Conservation (phyloP, 331 rosid genomes). For the Acacia concinna region DNA sequence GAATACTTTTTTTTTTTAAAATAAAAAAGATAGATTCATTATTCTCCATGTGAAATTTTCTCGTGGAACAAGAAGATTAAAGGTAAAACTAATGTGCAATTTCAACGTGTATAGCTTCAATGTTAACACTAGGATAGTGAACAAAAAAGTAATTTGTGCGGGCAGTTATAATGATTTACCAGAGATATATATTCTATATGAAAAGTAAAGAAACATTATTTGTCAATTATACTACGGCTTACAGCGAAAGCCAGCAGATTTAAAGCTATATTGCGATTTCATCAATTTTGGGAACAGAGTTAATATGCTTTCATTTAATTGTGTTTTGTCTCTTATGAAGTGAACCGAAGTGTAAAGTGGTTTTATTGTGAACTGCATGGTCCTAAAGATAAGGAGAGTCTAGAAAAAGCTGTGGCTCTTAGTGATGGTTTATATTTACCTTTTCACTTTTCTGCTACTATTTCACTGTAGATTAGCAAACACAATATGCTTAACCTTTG, state of each 20-base stretch:
- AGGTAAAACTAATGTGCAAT: not conserved
- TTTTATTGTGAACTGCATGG: conserved; percentile 5
- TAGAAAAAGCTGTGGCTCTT: not conserved
- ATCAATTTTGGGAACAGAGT: not conserved
- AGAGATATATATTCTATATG: not conserved
- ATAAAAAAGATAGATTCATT: no score
- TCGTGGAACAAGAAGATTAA: no score
- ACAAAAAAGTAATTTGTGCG: not conserved
- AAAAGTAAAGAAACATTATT: not conserved
- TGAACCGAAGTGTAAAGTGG: conserved; percentile 16
- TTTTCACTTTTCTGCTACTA: not conserved
- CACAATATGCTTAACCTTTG: not conserved
- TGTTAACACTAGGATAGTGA: not conserved
- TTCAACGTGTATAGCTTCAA: not conserved
- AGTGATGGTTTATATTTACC: not conserved
- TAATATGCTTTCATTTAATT: not conserved
- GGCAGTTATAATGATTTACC: not conserved
- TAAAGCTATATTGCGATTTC: not conserved
- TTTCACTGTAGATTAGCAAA: not conserved
- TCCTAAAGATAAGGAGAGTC: not conserved
- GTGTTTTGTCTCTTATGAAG: conserved; percentile 12
- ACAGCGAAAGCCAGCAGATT: not conserved
- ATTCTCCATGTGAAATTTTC: not conserved
- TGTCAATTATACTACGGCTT: not conserved
- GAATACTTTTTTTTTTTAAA: not conserved